Conservation (phyloP, 306 rosid species). For the Crotalaria pallida region DNA sequence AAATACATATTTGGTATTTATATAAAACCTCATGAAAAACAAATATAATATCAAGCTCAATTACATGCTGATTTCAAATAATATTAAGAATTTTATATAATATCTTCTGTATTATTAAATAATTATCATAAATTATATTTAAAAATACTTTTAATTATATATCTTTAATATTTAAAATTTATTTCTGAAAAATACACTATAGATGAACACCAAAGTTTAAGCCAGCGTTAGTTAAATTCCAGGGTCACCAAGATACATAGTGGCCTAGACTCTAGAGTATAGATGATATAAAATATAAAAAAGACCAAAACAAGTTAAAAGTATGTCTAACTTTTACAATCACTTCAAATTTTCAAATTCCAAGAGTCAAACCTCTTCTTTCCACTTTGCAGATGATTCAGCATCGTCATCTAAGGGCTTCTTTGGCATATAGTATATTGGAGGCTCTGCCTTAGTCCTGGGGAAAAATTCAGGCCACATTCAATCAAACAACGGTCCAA, state of each 20-base stretch:
- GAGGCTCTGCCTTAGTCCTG: slow-evolving; percentile 95
- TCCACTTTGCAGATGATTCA: slow-evolving; percentile 45
- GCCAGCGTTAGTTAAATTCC: background rate
- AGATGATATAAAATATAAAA: background rate
- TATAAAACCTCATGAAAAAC: background rate
- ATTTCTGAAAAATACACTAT: background rate
- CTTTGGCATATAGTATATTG: slow-evolving; percentile 85
- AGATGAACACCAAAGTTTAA: background rate
- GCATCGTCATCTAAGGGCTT: slow-evolving; percentile 72
- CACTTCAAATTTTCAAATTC: background rate
- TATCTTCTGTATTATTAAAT: background rate
- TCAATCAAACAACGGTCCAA: slow-evolving; percentile 17
- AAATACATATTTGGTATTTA: background rate
- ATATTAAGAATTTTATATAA: background rate
- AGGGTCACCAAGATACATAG: background rate
- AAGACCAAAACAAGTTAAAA: slow-evolving; percentile 9
- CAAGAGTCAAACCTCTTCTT: slow-evolving; percentile 62
- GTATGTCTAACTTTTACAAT: background rate
- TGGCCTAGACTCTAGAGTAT: no score
- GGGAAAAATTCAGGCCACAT: slow-evolving; percentile 21
- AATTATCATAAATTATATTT: background rate
- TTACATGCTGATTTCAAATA: background rate
- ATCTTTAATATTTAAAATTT: background rate
- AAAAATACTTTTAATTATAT: background rate
- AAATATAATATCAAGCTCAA: background rate